A percentile compares a stretch with the other conserved stretches of the same genome.
Evolutionary conservation across 345 rosid genomes (phyloP).

Genomic region (Gynandropsis gynandra): DNA sequence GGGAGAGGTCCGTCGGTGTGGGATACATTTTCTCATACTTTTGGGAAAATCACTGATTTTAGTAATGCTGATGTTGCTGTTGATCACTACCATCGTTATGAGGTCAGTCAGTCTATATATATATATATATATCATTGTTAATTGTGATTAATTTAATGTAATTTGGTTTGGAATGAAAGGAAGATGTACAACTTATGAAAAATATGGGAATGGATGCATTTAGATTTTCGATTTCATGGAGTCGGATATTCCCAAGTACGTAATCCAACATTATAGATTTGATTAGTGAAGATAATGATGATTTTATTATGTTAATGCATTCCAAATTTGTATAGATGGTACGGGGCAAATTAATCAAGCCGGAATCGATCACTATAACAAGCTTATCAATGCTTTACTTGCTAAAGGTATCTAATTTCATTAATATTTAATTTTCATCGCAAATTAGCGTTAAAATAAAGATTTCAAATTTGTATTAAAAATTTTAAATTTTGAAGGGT

Average conservation of each 20-base stretch:
- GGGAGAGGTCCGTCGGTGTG: slow-evolving; percentile 87
- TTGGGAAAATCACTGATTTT: slow-evolving; percentile 53
- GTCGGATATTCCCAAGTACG: slow-evolving; percentile 82
- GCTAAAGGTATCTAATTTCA: slow-evolving; percentile 44
- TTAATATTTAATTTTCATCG: no score
- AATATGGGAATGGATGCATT: slow-evolving; percentile 94
- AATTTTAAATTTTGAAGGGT: no score
- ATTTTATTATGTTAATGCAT: neutral
- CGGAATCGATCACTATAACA: slow-evolving; percentile 87
- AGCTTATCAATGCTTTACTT: slow-evolving; percentile 69
- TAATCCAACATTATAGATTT: neutral
- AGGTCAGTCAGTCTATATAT: no score
- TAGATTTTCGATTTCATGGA: slow-evolving; percentile 88
- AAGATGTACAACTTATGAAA: slow-evolving; percentile 85
- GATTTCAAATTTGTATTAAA: no score
- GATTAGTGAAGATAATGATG: no score
- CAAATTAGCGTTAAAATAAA: no score
- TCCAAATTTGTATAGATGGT: slow-evolving; percentile 47
- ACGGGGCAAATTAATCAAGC: slow-evolving; percentile 73
- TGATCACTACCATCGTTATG: slow-evolving; percentile 82
- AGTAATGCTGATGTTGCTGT: slow-evolving; percentile 88
- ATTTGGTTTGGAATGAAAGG: no score
- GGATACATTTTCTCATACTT: slow-evolving; percentile 74
- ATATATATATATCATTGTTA: no score
- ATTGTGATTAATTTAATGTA: no score